phyloP scores from a whole-genome alignment of 306 rosid species.

The Parietaria judaica region DNA sequence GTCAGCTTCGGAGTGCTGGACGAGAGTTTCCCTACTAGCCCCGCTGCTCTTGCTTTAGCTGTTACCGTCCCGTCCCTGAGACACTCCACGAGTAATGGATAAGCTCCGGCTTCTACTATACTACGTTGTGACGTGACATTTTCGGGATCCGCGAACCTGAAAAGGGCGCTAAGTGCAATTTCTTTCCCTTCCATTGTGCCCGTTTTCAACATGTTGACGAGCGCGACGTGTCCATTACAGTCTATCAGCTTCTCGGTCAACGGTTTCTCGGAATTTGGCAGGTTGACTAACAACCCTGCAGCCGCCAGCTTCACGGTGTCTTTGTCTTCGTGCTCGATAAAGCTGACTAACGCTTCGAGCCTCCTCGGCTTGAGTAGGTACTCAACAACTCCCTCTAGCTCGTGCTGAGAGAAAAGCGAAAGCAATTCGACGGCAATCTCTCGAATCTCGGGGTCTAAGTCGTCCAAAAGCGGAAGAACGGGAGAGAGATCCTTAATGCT shows the following conservation, averaged over 20 bases:
- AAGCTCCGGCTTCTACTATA: slow-evolving; percentile 55
- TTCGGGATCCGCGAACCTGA: slow-evolving; percentile 80
- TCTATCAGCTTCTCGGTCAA: slow-evolving; percentile 53
- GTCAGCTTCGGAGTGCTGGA: slow-evolving; percentile 53
- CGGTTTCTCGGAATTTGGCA: slow-evolving; percentile 59
- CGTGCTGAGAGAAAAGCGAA: slow-evolving; percentile 75
- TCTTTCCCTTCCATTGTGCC: slow-evolving; percentile 71
- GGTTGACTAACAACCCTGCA: slow-evolving; percentile 72
- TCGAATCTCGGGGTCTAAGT: slow-evolving; percentile 54
- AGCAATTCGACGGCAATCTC: slow-evolving; percentile 58
- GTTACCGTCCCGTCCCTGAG: slow-evolving; percentile 46
- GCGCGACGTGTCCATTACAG: slow-evolving; percentile 58
- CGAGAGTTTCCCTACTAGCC: slow-evolving; percentile 72
- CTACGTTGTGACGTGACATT: slow-evolving; percentile 46
- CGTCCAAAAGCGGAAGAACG: slow-evolving; percentile 71
- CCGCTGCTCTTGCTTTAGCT: slow-evolving; percentile 88
- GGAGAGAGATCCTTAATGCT: slow-evolving; percentile 53
- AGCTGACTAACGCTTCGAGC: slow-evolving; percentile 78
- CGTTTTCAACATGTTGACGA: slow-evolving; percentile 47
- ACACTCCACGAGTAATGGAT: slow-evolving; percentile 60
- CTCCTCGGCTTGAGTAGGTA: slow-evolving; percentile 79
- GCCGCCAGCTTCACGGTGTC: slow-evolving; percentile 70
- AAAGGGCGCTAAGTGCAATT: slow-evolving; percentile 81
- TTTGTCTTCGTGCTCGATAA: slow-evolving; percentile 54
- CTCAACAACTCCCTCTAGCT: slow-evolving; percentile 72